These are phyloP conservation scores for Zygosaccharomyces lentus DNA, from an alignment of 805 yeast genomes.

Conservation along the genomic window DNA sequence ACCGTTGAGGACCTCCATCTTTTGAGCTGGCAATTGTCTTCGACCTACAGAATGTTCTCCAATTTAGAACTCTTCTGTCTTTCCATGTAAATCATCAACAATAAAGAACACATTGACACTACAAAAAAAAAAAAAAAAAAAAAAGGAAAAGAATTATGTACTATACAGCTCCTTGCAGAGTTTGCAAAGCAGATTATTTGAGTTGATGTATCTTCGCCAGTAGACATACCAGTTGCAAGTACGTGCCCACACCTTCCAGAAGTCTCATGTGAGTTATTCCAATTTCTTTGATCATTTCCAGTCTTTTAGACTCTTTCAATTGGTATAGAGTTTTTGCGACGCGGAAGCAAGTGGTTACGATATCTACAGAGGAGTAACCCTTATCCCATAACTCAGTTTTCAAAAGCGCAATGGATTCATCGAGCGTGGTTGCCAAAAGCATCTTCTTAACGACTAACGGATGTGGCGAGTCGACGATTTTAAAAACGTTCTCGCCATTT, in stretches of 20 bases:
- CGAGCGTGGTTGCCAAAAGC: conserved; percentile 55
- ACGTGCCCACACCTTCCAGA: conserved; percentile 87
- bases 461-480: conserved; percentile 94
- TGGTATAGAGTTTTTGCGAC: conserved; percentile 75
- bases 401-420: conserved; percentile 60
- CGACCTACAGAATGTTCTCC: background rate
- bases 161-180: background rate
- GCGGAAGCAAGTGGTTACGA: conserved; percentile 83
- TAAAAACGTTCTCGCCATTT: conserved; percentile 88
- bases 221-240: conserved; percentile 80
- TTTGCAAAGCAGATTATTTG: conserved; percentile 5
- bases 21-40: background rate
- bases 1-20: conserved; percentile 17
- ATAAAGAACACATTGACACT: background rate
- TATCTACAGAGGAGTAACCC: conserved; percentile 92
- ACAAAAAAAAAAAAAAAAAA: background rate
- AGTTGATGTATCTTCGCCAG: conserved; percentile 49
- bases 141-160: background rate
- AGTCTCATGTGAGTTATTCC: conserved; percentile 91
- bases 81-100: background rate
- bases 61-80: background rate
- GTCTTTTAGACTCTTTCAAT: conserved; percentile 60
- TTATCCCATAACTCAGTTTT: conserved; percentile 68
- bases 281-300: conserved; percentile 77
- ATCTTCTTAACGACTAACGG: conserved; percentile 77